These are phyloP conservation scores for Myochromella boudieri DNA, from an alignment of 768 basidiomycete species.

Conservation along the genomic window DNA sequence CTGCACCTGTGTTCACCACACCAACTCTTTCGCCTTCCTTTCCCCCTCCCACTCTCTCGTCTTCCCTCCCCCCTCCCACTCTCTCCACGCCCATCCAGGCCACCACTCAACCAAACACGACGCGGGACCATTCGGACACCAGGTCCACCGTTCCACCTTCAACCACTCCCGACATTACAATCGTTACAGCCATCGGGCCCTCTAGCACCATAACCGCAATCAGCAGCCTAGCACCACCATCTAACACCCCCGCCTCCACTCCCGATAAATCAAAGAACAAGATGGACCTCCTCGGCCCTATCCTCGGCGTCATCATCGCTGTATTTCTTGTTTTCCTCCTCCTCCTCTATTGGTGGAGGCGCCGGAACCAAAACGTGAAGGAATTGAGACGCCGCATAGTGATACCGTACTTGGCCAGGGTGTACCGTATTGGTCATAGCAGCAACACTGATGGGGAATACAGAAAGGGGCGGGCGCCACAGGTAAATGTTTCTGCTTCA, in stretches of 20 bases:
- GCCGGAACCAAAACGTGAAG: slow-evolving; percentile 2
- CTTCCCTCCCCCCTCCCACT: not conserved
- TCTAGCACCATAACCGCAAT: not conserved
- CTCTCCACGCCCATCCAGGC: not conserved
- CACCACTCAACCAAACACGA: slow-evolving; percentile 1
- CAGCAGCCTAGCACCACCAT: not conserved
- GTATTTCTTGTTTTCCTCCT: slow-evolving; percentile 6
- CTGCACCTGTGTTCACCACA: not conserved
- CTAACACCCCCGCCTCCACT: not conserved
- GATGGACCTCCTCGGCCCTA: slow-evolving; percentile 2
- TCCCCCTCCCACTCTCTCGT: too few relatives aligned
- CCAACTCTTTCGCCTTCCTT: too few relatives aligned
- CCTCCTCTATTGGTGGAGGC: slow-evolving; percentile 10
- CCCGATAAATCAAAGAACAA: not conserved
- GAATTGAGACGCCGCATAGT: too few relatives aligned
- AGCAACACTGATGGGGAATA: too few relatives aligned
- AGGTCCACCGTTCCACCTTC: not conserved
- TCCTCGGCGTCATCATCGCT: slow-evolving; percentile 12
- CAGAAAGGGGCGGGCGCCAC: too few relatives aligned
- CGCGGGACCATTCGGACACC: not conserved
- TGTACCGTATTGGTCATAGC: too few relatives aligned
- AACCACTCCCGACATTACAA: not conserved
- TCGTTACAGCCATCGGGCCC: slow-evolving; percentile 4
- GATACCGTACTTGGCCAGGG: too few relatives aligned
- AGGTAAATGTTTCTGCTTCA: too few relatives aligned